Base-by-base conservation (phyloP, 352 stramenopile genomes). In the Globisporangium canariense region DNA sequence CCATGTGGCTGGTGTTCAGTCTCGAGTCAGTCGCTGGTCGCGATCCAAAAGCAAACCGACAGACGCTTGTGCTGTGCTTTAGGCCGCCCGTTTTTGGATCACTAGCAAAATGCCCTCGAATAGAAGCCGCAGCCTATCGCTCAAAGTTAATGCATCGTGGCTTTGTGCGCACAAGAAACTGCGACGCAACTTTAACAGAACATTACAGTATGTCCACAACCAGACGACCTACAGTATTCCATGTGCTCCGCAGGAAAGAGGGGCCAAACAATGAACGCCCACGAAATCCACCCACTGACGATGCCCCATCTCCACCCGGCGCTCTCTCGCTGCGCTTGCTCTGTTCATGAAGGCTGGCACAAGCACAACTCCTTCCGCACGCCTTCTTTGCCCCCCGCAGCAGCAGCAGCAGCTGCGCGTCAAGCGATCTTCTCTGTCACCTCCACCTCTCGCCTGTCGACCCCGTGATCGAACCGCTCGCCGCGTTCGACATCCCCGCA, bases 211-310 rank as follows among this genome's bases (percentile, higher is more conserved):
- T 2, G 1, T 28, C 1, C 6, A 56, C 50, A 56, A 56, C 7
- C 3, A 2, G 25, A 56, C 50, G 18, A 36, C 0, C 49, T 58
- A 6, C 32, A 2, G 16, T 11, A 28, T 28, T 16, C 49, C 60
- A 65, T 58, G 50, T 58, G 60, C 25, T 51, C 30, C 18, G 14
- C 28, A 36, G 32, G 56, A 62, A 62, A 14, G 25, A 36, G 8
- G 11, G 22, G 22, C 55, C 55, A 60, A 34, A 28, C 18, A 32
- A 60, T 13, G 34, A 40, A 51, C 55, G 34, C 54, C 38, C 20
- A 51, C 30, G 60, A 65, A 59, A 59, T 59, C 38, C 40, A 65
- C 28, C 58, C 59, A 58, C 55, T 45, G 36, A 41, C 25, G 9
- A 53, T 53, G 49, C 28, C 50, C 28, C 50, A 56, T 56, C 50